A percentile compares a stretch with the other conserved stretches of the same genome.
phyloP scores from a whole-genome alignment of 169 alveolate genomes.

The Eimeria sp. region DNA sequence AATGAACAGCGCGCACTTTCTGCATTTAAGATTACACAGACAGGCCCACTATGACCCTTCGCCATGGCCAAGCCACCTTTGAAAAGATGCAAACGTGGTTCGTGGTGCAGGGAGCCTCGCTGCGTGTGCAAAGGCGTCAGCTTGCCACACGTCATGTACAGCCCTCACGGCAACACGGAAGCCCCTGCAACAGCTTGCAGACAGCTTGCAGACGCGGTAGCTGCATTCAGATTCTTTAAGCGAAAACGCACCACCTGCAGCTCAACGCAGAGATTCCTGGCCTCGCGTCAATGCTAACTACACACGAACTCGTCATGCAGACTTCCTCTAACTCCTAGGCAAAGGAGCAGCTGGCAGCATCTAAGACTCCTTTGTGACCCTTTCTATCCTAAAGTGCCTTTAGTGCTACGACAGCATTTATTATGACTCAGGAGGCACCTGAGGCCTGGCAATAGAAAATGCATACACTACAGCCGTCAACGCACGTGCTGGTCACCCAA shows the following conservation, averaged over 20 bases:
- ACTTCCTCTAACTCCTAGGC: background rate
- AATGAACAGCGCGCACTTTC: constrained; percentile 8
- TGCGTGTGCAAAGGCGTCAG: background rate
- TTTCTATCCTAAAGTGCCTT: background rate
- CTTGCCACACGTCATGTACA: background rate
- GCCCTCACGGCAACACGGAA: background rate
- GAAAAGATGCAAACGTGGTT: background rate
- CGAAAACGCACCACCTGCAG: background rate
- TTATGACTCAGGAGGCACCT: background rate
- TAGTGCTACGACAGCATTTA: background rate
- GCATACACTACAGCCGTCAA: background rate
- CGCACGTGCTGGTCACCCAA: background rate
- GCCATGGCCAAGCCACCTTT: background rate
- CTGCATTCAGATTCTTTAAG: background rate
- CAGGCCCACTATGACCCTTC: background rate
- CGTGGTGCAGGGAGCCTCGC: background rate
- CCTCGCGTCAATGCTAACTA: background rate
- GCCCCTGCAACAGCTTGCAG: background rate
- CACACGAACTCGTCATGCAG: background rate
- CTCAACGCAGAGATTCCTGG: background rate
- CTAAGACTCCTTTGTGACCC: background rate
- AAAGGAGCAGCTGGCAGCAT: background rate
- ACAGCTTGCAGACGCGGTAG: background rate
- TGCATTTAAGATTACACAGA: background rate
- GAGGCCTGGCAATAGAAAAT: background rate